Evolutionary conservation across 805 yeast genomes (phyloP).

Genomic region (Teunomyces aglyptinius): DNA sequence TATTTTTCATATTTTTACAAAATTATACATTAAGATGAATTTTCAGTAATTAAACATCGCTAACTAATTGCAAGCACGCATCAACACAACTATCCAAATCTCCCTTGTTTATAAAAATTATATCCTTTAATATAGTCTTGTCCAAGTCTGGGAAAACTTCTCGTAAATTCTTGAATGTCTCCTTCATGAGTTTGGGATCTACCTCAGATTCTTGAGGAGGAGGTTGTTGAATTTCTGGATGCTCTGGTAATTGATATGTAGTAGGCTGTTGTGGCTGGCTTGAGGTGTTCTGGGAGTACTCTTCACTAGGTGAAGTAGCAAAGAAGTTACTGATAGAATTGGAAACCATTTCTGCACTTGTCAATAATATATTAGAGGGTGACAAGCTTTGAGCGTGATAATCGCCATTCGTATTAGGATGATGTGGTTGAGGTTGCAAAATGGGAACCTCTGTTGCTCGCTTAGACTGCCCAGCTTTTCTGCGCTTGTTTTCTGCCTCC

Average conservation of each 20-base stretch:
- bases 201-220: constrained; percentile 7
- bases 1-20: not conserved
- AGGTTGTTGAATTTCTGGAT: constrained; percentile 3
- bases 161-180: constrained; percentile 46
- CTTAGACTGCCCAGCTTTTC: constrained; percentile 15
- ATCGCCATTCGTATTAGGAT: constrained; percentile 4
- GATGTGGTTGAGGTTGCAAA: constrained; percentile 20
- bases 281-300: not conserved
- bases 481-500: constrained; percentile 36
- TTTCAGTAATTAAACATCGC: constrained; percentile 9
- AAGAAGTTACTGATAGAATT: constrained; percentile 46
- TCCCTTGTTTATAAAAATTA: constrained; percentile 62
- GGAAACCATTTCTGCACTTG: constrained; percentile 51
- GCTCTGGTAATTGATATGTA: constrained; percentile 1
- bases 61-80: constrained; percentile 41
- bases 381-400: constrained; percentile 20
- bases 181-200: constrained; percentile 10
- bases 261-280: not conserved
- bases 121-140: constrained; percentile 64
- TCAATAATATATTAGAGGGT: constrained; percentile 38
- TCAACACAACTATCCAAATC: constrained; percentile 75
- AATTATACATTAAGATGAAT: not conserved
- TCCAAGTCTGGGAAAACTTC: constrained; percentile 80
- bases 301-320: constrained; percentile 34
- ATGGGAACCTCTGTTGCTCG: not conserved